Evolutionary conservation across 2,329 filamentous ascomycete genomes (phyloP), one percentile per base, ranked within the genome.

Genomic region (Alternaria novae-zelandiae): DNA sequence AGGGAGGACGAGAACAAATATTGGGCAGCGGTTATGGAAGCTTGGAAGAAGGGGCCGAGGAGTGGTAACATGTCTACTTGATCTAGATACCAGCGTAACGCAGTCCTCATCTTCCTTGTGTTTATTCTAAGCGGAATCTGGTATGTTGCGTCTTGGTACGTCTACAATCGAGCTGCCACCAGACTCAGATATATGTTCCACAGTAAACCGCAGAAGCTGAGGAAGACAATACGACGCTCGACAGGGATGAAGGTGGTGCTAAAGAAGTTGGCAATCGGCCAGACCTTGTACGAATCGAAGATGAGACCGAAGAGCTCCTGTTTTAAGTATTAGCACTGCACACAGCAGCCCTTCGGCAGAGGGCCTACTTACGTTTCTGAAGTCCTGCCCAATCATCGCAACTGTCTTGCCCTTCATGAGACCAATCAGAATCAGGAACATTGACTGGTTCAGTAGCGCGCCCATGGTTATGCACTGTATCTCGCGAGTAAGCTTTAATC

Each of bases 111-210:
- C 28, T 8, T 41, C 32, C 17, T 36, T 36, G 13, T 21, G 20
- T 43, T 17, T 54, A 54, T 44, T n/a, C 25, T 23, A 21, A 53
- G 49, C 28, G 49, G 17, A 13, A 54, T 30, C 25, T 53, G 51
- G 36, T 49, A 25, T 36, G 47, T 50, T 58, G 53, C 30, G n/a
- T 53, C 49, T 59, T 50, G 15, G 20, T 6, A 54, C 30, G 21
- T 62, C 46, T 73, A 79, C 32, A 79, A 57, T n/a, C 74, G 67
- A 20, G 73, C 70, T 13, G 78, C 85, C 61, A 89, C 81, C 67
- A 94, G 81, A 69, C 90, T 93, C 78, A 94, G 83, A 77, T 92
- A 94, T 41, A 94, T 83, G 2, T 90, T 90, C 92, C 92, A 95
- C 11, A 84, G 84, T 43, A 94, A 83, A 8, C 92, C 91, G 36